Evolutionary conservation across 805 yeast genomes (phyloP).

Genomic region (Lachancea quebecensis): DNA sequence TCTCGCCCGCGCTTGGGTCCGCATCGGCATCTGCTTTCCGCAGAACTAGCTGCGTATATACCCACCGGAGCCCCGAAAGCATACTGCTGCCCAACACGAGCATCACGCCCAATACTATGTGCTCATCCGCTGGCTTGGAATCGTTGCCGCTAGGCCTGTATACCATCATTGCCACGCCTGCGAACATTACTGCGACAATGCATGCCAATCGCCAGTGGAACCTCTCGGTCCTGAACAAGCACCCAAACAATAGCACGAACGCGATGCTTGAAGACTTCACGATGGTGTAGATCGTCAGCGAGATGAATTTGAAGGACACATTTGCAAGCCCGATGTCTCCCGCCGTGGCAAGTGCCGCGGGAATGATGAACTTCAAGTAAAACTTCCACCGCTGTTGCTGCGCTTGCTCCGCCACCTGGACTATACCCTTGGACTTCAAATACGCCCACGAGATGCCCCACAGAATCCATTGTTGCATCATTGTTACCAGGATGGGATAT

Average conservation of each 20-base stretch:
- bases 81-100: slow-evolving; percentile 73
- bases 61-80: slow-evolving; percentile 91
- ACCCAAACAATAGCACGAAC: slow-evolving; percentile 84
- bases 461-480: slow-evolving; percentile 74
- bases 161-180: slow-evolving; percentile 87
- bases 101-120: slow-evolving; percentile 49
- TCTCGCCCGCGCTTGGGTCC: neutral
- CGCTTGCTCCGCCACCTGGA: neutral
- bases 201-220: slow-evolving; percentile 59
- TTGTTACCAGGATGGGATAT: slow-evolving; percentile 79
- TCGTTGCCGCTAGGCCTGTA: slow-evolving; percentile 35
- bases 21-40: slow-evolving; percentile 32
- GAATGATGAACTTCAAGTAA: slow-evolving; percentile 54
- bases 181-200: slow-evolving; percentile 72
- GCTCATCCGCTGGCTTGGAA: slow-evolving; percentile 16
- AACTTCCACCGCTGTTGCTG: slow-evolving; percentile 23
- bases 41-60: slow-evolving; percentile 78
- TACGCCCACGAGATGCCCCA: slow-evolving; percentile 43
- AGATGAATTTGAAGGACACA: slow-evolving; percentile 68
- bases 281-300: slow-evolving; percentile 85
- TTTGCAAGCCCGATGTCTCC: slow-evolving; percentile 94
- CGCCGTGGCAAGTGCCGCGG: slow-evolving; percentile 82
- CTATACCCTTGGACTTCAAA: slow-evolving; percentile 21
- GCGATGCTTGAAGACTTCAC: slow-evolving; percentile 82
- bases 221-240: slow-evolving; percentile 69